Percentiles rank a stretch among this genome's conserved stretches.
These are phyloP conservation scores for Talaromyces sp. DNA, from an alignment of 2,329 filamentous ascomycete species.

Conservation along the genomic window DNA sequence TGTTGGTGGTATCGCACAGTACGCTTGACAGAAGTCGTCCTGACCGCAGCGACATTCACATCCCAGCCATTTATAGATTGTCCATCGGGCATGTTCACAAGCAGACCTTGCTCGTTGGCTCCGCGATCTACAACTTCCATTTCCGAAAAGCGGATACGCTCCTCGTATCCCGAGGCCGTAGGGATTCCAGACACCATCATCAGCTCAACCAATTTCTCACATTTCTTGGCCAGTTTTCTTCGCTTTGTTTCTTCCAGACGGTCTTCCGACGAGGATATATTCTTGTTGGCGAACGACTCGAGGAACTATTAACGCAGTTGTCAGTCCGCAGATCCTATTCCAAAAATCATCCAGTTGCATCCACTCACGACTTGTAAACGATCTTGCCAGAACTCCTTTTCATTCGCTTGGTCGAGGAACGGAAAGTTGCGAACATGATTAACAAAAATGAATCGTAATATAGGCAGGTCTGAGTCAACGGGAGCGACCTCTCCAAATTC, in stretches of 20 bases:
- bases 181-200: constrained; percentile 99
- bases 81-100: constrained; percentile 82
- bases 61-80: constrained; percentile 95
- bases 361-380: constrained; percentile 81
- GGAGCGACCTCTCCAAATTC: constrained; percentile 89
- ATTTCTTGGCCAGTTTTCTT: constrained; percentile 84
- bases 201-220: constrained; percentile 89
- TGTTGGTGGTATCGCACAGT: constrained; percentile 88
- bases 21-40: constrained; percentile 72
- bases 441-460: constrained; percentile 94
- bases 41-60: constrained; percentile 86
- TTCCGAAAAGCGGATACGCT: constrained; percentile 92
- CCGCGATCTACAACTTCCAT: constrained; percentile 93
- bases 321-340: constrained; percentile 1
- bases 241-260: constrained; percentile 93
- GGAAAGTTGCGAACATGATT: constrained; percentile 97
- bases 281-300: constrained; percentile 93
- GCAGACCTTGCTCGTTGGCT: constrained; percentile 82
- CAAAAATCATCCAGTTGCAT: not conserved
- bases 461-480: constrained; percentile 86
- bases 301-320: constrained; percentile 60
- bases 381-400: constrained; percentile 99
- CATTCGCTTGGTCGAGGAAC: constrained; percentile 89
- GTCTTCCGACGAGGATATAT: constrained; percentile 95
- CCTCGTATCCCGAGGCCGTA: constrained; percentile 94